A percentile compares a stretch with the other conserved stretches of the same genome.
These are phyloP conservation scores for Quercus suber DNA, from an alignment of 306 rosid genomes.

Conservation along the genomic window DNA sequence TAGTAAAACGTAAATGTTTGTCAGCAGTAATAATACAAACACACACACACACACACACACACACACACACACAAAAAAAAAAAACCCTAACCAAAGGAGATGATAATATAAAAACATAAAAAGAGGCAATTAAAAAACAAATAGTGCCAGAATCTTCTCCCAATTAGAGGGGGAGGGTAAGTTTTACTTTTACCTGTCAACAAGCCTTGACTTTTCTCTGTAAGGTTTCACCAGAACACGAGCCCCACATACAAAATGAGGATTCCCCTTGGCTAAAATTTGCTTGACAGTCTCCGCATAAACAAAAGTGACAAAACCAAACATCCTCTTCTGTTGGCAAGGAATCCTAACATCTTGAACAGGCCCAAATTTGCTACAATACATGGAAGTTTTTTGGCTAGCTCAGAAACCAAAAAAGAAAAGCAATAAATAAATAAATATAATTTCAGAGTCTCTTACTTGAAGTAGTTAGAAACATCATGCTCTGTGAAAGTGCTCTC, in stretches of 20 bases:
- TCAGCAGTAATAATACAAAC: background rate
- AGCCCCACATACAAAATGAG: conserved; percentile 44
- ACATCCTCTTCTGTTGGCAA: conserved; percentile 51
- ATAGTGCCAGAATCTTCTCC: background rate
- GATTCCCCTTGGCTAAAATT: conserved; percentile 40
- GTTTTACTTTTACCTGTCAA: conserved; percentile 36
- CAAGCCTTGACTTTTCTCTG: conserved; percentile 39
- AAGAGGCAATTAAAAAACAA: background rate
- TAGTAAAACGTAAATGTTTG: background rate
- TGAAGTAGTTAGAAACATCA: conserved; percentile 46
- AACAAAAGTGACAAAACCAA: conserved; percentile 50
- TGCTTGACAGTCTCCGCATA: conserved; percentile 42
- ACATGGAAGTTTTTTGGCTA: background rate
- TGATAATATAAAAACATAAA: background rate
- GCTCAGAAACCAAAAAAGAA: background rate
- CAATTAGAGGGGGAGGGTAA: background rate
- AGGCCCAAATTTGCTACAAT: conserved; percentile 47
- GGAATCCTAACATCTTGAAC: conserved; percentile 56
- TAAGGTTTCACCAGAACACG: conserved; percentile 53
- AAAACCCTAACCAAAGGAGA: background rate
- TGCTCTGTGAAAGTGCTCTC: conserved; percentile 44
- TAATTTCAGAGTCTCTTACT: conserved; percentile 19
- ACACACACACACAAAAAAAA: no score
- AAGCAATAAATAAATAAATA: no score
- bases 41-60: background rate